Evolutionary conservation across 306 rosid genomes (phyloP).

Genomic region (Morella rubra): DNA sequence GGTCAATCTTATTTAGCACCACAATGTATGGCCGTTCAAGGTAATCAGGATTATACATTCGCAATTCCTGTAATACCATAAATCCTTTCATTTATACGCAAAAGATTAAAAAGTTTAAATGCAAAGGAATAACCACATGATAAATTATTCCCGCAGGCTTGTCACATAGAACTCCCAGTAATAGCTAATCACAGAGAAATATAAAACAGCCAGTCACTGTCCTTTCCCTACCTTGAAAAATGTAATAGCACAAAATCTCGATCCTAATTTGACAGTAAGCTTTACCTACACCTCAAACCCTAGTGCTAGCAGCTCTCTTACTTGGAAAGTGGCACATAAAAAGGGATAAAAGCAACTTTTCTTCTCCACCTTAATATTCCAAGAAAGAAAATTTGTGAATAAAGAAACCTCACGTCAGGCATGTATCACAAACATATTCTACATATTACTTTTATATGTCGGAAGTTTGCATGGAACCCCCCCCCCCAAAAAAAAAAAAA

Average conservation of each 20-base stretch:
- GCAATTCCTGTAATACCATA: conserved; percentile 75
- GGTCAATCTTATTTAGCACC: conserved; percentile 90
- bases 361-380: not conserved
- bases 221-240: not conserved
- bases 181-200: conserved; percentile 9
- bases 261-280: not conserved
- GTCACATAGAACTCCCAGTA: conserved; percentile 10
- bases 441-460: not conserved
- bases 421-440: not conserved
- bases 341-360: not conserved
- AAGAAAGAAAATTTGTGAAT: not conserved
- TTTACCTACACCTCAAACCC: conserved; percentile 2
- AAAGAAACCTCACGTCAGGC: not conserved
- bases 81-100: conserved; percentile 21
- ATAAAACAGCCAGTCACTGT: not conserved
- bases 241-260: not conserved
- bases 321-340: not conserved
- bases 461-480: no score
- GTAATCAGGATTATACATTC: conserved; percentile 93
- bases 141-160: not conserved
- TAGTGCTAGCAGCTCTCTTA: not conserved
- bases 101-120: conserved; percentile 3
- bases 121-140: conserved; percentile 8
- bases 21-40: conserved; percentile 90
- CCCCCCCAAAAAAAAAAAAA: no score